Conservation (phyloP, 148 eudicot genomes). For the Vaccinium vitisidaea region DNA sequence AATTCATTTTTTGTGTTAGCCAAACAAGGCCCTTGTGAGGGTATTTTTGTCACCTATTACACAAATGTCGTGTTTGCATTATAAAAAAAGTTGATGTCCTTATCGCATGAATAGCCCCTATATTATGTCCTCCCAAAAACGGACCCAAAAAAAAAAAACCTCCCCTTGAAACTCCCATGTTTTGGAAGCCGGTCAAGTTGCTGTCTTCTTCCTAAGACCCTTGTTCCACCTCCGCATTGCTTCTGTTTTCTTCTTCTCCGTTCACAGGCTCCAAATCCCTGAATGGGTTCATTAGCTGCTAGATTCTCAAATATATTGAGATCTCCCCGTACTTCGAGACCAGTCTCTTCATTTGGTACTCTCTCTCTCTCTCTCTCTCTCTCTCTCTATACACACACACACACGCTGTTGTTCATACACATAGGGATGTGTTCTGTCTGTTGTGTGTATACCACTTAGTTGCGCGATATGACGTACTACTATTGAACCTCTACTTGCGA, state of each 20-base stretch:
- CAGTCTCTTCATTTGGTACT: conserved; percentile 29
- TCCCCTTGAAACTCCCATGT: no score
- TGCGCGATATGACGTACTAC: background rate
- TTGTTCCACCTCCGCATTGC: background rate
- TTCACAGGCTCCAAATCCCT: background rate
- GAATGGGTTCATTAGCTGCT: conserved; percentile 18
- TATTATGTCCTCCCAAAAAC: no score
- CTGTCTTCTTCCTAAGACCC: background rate
- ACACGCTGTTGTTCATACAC: background rate
- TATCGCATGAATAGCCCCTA: no score
- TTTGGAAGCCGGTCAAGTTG: background rate
- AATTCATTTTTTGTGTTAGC: no score
- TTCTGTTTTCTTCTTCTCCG: background rate
- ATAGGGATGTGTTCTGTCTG: background rate
- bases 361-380: conserved; percentile 14
- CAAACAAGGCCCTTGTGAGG: no score
- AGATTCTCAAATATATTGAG: conserved; percentile 19
- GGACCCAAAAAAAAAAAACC: no score
- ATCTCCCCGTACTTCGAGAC: background rate
- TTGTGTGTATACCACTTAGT: background rate
- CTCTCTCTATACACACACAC: background rate
- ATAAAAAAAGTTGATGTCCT: no score
- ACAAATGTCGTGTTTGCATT: no score
- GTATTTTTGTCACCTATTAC: no score
- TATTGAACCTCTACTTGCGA: background rate